Evolutionary conservation across 2,329 filamentous ascomycete species (phyloP).

Genomic region (Mycosphaerella sp.): DNA sequence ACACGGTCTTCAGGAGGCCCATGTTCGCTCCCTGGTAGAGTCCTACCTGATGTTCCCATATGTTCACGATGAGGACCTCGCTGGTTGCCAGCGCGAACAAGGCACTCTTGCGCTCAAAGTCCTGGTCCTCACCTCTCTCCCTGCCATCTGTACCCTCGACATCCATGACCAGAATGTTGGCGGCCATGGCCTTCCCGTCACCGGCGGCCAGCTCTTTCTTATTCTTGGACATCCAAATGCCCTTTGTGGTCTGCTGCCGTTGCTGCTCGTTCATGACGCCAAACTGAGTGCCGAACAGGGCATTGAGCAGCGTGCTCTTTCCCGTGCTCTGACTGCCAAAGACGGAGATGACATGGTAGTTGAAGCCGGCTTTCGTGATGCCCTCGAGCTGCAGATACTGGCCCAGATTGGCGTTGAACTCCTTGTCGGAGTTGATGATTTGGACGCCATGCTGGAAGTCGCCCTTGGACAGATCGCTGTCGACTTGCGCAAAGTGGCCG

Average conservation of each 20-base stretch:
- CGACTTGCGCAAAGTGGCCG: slow-evolving; percentile 69
- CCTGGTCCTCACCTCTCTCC: slow-evolving; percentile 94
- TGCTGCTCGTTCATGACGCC: slow-evolving; percentile 96
- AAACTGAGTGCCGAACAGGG: slow-evolving; percentile 92
- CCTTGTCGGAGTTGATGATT: slow-evolving; percentile 92
- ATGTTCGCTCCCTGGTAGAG: slow-evolving; percentile 98
- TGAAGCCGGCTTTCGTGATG: slow-evolving; percentile 86
- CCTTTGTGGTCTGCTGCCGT: slow-evolving; percentile 93
- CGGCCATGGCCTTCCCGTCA: slow-evolving; percentile 61
- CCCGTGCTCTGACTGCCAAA: slow-evolving; percentile 98
- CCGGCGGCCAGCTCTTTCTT: slow-evolving; percentile 53
- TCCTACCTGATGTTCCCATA: slow-evolving; percentile 98
- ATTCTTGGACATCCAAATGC: slow-evolving; percentile 99
- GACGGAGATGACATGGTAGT: slow-evolving; percentile 98
- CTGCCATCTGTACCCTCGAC: slow-evolving; percentile 96
- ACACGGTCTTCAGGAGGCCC: slow-evolving; percentile 96
- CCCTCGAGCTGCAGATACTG: slow-evolving; percentile 74
- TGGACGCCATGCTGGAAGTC: slow-evolving; percentile 91
- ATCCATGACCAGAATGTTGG: slow-evolving; percentile 99
- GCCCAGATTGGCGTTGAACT: slow-evolving; percentile 84
- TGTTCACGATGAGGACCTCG: slow-evolving; percentile 96
- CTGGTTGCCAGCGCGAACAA: slow-evolving; percentile 95
- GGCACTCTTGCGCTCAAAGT: slow-evolving; percentile 97
- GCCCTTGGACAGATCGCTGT: slow-evolving; percentile 58
- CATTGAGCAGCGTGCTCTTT: slow-evolving; percentile 93